Evolutionary conservation across 202 grass and related monocot species (phyloP).

Genomic region (Miscanthus sacchariflorus): DNA sequence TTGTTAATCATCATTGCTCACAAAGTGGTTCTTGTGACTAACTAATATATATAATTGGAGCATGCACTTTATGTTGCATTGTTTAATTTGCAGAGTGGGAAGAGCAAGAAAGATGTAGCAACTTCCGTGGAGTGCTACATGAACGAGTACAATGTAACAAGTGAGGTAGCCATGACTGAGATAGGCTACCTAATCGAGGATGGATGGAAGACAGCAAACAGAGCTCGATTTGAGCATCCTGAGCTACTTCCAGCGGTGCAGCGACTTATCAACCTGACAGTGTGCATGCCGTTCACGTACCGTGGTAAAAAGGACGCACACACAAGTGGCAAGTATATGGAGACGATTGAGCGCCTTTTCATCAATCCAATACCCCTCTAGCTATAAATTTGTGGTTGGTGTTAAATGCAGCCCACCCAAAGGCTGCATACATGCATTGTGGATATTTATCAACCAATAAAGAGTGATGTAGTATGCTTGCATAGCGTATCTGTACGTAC

Average conservation of each 20-base stretch:
- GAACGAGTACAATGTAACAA: not conserved
- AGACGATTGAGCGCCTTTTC: not conserved
- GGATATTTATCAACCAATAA: too few species aligned
- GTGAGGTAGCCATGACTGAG: not conserved
- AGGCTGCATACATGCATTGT: too few species aligned
- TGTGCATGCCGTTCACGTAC: not conserved
- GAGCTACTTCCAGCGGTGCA: slow-evolving; percentile 2
- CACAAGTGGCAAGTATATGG: not conserved
- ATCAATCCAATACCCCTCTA: not conserved
- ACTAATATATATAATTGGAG: too few species aligned
- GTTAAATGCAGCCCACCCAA: not conserved
- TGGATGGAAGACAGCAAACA: not conserved
- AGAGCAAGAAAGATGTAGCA: not conserved
- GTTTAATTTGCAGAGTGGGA: not conserved
- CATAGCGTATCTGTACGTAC: too few species aligned
- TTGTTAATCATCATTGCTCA: not conserved
- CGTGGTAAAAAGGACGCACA: not conserved
- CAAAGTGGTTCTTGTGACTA: not conserved
- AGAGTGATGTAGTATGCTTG: too few species aligned
- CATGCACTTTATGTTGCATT: not conserved
- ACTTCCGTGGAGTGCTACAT: not conserved
- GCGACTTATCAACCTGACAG: not conserved
- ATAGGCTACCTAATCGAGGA: not conserved
- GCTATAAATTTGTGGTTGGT: not conserved
- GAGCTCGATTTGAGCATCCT: not conserved